Evolutionary conservation across 345 rosid genomes (phyloP), one percentile per base, ranked within the genome.

Genomic region (Moringa oleifera): DNA sequence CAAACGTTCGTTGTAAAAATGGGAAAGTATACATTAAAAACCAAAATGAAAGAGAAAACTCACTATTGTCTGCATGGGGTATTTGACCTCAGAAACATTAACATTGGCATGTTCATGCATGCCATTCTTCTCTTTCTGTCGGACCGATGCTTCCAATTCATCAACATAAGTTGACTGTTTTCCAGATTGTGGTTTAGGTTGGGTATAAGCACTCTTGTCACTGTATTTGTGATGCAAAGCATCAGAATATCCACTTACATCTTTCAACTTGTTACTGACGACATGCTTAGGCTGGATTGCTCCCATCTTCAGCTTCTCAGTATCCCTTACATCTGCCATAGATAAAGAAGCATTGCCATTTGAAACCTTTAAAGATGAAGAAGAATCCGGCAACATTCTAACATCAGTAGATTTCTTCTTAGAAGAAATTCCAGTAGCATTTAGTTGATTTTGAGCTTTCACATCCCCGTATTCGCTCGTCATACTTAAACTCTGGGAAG

Each of bases 331-430:
- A 68, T 81, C 77, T 25, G 71, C 75, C 53, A 72, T 6, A 60
- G 77, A 65, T 51, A 71, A 51, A 28, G 81, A 77, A 57, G 63
- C 70, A 73, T 74, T 79, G 1, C 76, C 84, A 74, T 83, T 76
- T 54, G 74, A 65, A 63, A 70, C 75, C 69, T 76, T 76, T 17
- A 70, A 62, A 65, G 77, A 66, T 53, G 81, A 65, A 65, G 76
- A 63, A 25, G 79, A 65, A 68, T 75, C 86, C 77, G 71, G 54
- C 19, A 65, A 62, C 53, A 53, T 66, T 77, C 61, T 82, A 74
- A 72, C 31, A 67, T 78, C 96, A 63, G 71, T 74, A 54, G 68
- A 80, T 73, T 80, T 92, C 74, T 81, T 87, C 64, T 71, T 85
- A 58, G 81, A 72, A 71, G 75, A 59, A 67, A 67, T 61, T 66